Conservation (phyloP, 495 filamentous ascomycete genomes). For the Hypoxylon perforatum region DNA sequence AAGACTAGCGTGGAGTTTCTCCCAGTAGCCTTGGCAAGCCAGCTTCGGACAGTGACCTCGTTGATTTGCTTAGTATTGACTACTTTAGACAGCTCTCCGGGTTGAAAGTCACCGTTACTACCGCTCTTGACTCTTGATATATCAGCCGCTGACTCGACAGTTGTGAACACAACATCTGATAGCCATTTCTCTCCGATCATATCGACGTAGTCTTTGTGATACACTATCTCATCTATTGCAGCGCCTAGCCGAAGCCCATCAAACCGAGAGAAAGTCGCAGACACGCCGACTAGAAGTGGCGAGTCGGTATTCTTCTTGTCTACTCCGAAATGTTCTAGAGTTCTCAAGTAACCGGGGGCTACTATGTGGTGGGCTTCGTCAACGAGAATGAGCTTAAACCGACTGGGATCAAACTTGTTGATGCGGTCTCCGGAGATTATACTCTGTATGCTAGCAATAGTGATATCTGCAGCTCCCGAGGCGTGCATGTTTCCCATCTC, state of each 20-base stretch:
- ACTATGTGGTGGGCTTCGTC: constrained; percentile 99
- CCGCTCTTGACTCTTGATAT: constrained; percentile 72
- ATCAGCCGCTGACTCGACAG: constrained; percentile 83
- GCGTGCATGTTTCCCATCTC: constrained; percentile 86
- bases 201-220: constrained; percentile 95
- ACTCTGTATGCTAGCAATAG: constrained; percentile 88
- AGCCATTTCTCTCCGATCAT: constrained; percentile 93
- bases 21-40: constrained; percentile 76
- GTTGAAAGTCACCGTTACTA: constrained; percentile 80
- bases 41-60: constrained; percentile 82
- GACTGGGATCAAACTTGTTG: constrained; percentile 78
- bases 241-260: constrained; percentile 90
- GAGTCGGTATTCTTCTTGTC: constrained; percentile 61
- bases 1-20: constrained; percentile 92
- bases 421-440: constrained; percentile 80
- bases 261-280: constrained; percentile 88
- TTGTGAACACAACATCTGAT: constrained; percentile 90
- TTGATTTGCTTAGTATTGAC: constrained; percentile 85
- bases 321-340: constrained; percentile 80
- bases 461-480: constrained; percentile 86
- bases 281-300: constrained; percentile 88
- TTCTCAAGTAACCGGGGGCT: constrained; percentile 76
- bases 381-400: constrained; percentile 91
- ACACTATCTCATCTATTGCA: constrained; percentile 95
- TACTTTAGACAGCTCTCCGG: constrained; percentile 74